Base-by-base conservation (phyloP, 495 filamentous ascomycete genomes). In the Lasiosphaeria hispida region DNA sequence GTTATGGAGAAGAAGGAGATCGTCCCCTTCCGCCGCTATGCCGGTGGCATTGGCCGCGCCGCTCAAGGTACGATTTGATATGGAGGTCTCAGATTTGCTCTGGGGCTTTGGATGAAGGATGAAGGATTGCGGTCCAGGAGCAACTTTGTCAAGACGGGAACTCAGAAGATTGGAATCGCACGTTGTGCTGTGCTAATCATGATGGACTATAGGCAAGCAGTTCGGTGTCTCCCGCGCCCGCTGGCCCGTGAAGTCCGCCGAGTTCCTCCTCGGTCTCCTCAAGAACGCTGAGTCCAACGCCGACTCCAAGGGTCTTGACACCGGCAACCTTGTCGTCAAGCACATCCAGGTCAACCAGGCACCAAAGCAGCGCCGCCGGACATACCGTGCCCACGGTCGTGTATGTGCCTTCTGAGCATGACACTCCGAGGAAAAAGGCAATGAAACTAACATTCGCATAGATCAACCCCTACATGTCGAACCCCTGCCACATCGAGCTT, bases 261-360 rank as follows among this genome's bases (percentile, higher is more conserved):
- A 96, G 83, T 96, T 94, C 85, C 85, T 99, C 60, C 85, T 96
- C 75, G 88, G 88, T 71, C 88, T 99, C 61, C 90, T 99, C 68
- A 96, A 92, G 85, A 99, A 99, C 79, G 94, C 94, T 57, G 94
- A 97, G 84, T 88, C 94, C 79, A 99, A 99, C 79, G 94, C 94
- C 72, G 95, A 97, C 69, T 89, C 90, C 77, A 97, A 97, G 85
- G 94, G 95, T 75, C 91, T 99, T 67, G 94, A 99, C 79, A 97
- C 91, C 68, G 84, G 86, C 80, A 95, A 92, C 82, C 84, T 99
- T 63, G 80, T 96, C 70, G 89, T 99, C 76, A 95, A 96, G 88
- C 94, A 96, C 85, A 97, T 99, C 80, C 94, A 97, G 80, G 95
- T 97, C 82, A 97, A 97, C 86, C 94, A 99, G 83, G 94, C 94